phyloP scores from a whole-genome alignment of 805 yeast genomes.

The Wickerhamomyces bisporus region DNA sequence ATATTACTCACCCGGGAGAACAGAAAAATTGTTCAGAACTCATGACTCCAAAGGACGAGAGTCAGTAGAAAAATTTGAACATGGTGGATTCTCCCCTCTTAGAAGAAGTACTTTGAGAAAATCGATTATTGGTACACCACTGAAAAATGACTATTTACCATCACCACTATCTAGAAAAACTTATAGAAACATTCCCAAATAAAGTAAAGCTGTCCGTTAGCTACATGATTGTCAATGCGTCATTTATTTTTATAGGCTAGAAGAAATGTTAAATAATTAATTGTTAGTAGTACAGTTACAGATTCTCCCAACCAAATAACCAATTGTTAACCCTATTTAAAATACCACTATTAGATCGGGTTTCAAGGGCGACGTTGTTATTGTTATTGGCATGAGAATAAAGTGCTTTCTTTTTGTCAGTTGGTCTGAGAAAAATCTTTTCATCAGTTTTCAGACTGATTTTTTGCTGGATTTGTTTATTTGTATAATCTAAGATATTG shows the following conservation, averaged over 20 bases:
- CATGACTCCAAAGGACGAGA: conserved; percentile 37
- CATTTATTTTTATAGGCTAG: too few species aligned
- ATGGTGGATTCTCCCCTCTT: conserved; percentile 27
- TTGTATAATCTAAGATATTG: conserved; percentile 7
- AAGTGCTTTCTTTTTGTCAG: conserved; percentile 11
- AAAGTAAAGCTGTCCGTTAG: too few species aligned
- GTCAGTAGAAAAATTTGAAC: conserved; percentile 26
- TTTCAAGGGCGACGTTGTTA: conserved; percentile 14
- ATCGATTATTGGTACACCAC: conserved; percentile 13
- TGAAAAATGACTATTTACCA: conserved; percentile 12
- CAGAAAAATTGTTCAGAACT: conserved; percentile 41
- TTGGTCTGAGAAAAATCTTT: conserved; percentile 29
- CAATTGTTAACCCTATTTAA: conserved; percentile 36
- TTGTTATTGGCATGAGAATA: conserved; percentile 26
- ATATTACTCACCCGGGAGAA: conserved; percentile 27
- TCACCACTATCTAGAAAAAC: conserved; percentile 20
- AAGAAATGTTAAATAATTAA: too few species aligned
- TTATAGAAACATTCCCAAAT: background rate
- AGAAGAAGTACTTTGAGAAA: conserved; percentile 14
- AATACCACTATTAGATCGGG: conserved; percentile 18
- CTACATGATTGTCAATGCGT: too few species aligned
- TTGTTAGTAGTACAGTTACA: too few species aligned
- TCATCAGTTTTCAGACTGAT: conserved; percentile 39
- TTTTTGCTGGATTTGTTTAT: conserved; percentile 19
- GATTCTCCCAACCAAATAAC: conserved; percentile 53